A percentile compares a stretch with the other conserved stretches of the same genome.
Evolutionary conservation across 2,329 filamentous ascomycete genomes (phyloP).

Genomic region (Xylaria arbuscula): DNA sequence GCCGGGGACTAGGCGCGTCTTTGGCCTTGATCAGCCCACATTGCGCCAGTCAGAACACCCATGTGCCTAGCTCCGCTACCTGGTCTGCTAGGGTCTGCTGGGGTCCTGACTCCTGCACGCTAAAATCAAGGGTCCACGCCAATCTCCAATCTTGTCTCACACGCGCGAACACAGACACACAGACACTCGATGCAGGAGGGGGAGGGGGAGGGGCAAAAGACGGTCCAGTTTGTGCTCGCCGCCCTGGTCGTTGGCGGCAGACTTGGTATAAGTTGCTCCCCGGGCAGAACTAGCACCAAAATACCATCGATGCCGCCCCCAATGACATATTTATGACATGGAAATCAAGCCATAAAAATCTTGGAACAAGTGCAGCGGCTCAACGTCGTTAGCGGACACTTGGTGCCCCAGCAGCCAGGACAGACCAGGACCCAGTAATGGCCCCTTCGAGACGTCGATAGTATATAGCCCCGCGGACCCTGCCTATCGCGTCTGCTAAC

Average conservation of each 20-base stretch:
- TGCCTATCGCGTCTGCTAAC: background rate
- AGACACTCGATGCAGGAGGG: conserved; percentile 1
- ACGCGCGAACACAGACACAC: conserved; percentile 9
- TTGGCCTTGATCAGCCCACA: conserved; percentile 8
- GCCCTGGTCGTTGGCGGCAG: background rate
- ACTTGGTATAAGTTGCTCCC: too few relatives aligned
- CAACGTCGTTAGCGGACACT: conserved; percentile 3
- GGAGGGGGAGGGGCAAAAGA: conserved; percentile 26
- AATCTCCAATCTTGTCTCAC: conserved; percentile 15
- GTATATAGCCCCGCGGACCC: background rate
- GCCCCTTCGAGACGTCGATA: conserved; percentile 1
- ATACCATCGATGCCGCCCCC: conserved; percentile 13
- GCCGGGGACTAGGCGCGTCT: background rate
- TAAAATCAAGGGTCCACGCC: conserved; percentile 18
- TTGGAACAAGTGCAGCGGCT: conserved; percentile 1
- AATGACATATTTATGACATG: conserved; percentile 28
- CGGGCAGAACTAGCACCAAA: conserved; percentile 17
- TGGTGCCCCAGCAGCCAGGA: too few relatives aligned
- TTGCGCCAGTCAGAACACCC: background rate
- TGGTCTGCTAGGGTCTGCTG: background rate
- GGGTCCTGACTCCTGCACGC: background rate
- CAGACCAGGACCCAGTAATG: background rate
- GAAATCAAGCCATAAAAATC: background rate
- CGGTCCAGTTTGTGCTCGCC: conserved; percentile 17
- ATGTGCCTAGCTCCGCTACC: background rate